Evolutionary conservation across 2,329 filamentous ascomycete species (phyloP).

Genomic region (Chrysoporthe cubensis): DNA sequence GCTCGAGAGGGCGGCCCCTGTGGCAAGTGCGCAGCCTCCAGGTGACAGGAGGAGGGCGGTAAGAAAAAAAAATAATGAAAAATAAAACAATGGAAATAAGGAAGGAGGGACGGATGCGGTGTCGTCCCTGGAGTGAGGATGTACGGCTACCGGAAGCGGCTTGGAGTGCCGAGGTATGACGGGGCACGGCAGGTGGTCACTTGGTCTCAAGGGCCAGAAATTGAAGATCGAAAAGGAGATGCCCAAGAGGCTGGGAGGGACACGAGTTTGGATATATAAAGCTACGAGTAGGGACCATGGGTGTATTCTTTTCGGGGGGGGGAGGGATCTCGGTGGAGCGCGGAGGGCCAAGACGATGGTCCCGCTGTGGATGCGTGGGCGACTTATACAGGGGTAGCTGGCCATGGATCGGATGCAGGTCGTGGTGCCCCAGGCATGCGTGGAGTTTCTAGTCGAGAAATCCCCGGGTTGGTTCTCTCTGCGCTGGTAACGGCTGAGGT

Average conservation of each 20-base stretch:
- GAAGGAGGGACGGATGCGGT: constrained; percentile 4
- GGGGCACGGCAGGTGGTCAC: constrained; percentile 17
- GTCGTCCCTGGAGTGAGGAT: constrained; percentile 2
- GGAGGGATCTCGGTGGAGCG: constrained; percentile 22
- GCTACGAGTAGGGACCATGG: constrained; percentile 17
- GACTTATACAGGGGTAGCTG: constrained; percentile 26
- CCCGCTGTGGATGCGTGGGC: constrained; percentile 24
- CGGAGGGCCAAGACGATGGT: constrained; percentile 20
- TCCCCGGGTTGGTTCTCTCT: constrained; percentile 17
- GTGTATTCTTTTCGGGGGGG: constrained; percentile 9
- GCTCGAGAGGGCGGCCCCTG: neutral
- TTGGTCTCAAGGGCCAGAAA: no score
- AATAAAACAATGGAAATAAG: neutral
- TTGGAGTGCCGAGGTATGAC: constrained; percentile 14
- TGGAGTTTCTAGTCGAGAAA: constrained; percentile 19
- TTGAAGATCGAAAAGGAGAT: neutral
- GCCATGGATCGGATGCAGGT: constrained; percentile 22
- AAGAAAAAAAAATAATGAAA: neutral
- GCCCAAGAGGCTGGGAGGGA: constrained; percentile 1
- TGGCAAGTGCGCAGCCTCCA: neutral
- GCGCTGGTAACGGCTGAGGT: constrained; percentile 1
- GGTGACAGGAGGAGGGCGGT: neutral
- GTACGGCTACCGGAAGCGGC: constrained; percentile 15
- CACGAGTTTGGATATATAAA: constrained; percentile 27
- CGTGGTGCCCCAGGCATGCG: constrained; percentile 15